Conservation (phyloP, 2,329 filamentous ascomycete genomes). For the Beauveria medogensis region DNA sequence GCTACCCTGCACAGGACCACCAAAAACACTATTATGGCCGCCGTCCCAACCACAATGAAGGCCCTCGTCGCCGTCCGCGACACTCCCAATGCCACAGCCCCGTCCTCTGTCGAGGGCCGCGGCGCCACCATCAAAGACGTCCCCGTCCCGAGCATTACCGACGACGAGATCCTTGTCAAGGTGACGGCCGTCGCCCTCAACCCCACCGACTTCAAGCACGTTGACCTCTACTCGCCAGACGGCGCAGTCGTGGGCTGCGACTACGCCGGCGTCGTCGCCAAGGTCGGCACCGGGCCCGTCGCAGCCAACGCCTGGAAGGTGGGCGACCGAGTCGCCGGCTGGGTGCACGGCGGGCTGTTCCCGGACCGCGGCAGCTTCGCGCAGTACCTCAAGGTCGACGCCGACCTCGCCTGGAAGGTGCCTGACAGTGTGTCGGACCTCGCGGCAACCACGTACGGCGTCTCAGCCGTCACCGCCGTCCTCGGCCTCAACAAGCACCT, state of each 20-base stretch:
- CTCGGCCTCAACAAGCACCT: conserved; percentile 18
- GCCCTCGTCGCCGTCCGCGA: conserved; percentile 13
- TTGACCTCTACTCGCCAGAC: conserved; percentile 22
- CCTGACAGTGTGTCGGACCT: conserved; percentile 17
- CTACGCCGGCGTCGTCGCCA: conserved; percentile 24
- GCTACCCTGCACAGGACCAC: neutral
- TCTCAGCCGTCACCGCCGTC: conserved; percentile 20
- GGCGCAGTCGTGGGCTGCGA: conserved; percentile 22
- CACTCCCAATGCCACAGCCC: neutral
- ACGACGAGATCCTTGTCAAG: conserved; percentile 20
- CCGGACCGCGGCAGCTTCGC: conserved; percentile 21
- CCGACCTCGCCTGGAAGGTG: conserved; percentile 19
- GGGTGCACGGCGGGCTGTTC: conserved; percentile 19
- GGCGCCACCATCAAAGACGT: conserved; percentile 7
- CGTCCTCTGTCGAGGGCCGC: neutral
- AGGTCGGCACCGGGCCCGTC: conserved; percentile 20
- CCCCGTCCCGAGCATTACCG: conserved; percentile 11
- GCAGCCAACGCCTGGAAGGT: conserved; percentile 13
- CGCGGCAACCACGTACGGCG: conserved; percentile 22
- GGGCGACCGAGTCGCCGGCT: conserved; percentile 18
- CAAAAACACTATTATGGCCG: neutral
- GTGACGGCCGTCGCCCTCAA: conserved; percentile 25
- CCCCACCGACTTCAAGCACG: conserved; percentile 23
- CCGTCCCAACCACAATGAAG: conserved; percentile 14
- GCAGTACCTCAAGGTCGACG: conserved; percentile 17